Evolutionary conservation across 306 rosid species (phyloP), one percentile per base, ranked within the genome.

Genomic region (Cotoneaster glaucophyllus): DNA sequence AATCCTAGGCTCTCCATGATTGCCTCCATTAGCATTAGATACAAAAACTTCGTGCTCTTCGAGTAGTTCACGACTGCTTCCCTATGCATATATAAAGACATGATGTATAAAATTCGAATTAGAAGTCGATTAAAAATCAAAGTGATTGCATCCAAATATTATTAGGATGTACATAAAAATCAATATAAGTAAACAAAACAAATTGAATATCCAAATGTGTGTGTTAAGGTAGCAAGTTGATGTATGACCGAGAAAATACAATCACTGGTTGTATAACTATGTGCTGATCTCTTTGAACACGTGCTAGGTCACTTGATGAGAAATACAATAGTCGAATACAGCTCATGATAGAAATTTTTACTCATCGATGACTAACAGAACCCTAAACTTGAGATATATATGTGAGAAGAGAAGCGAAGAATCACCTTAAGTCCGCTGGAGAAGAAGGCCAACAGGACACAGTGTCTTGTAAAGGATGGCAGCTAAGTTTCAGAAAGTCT

Each of bases 401-500:
- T 41, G 11, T 6, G 58, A 53, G 22, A 52, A 52, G 57, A 53
- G 57, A 52, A 21, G 26, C 1, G 5, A 31, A 63, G 26, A 67
- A 1, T 32, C 28, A 76, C 84, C 84, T 81, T 11, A 81, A 41
- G 11, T 75, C 69, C 11, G 8, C 6, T 8, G 84, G 84, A 81
- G 80, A 81, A 15, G 84, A 75, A 64, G 84, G 84, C 81, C 84
- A 76, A 54, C 1, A 61, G n/a, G 81, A 69, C 45, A 76, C 44
- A 24, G 22, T 63, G 24, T 81, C 77, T 63, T 76, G 39, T 67
- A 70, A 76, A 70, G 81, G 81, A 13, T 81, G 74, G 77, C 84
- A 81, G 37, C 61, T 52, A 9, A 81, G 80, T 76, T 81, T 76
- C 24, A 81, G 78, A 75, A 81, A 81, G 48, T 81, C 84, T 71